A percentile compares a stretch with the other conserved stretches of the same genome.
These are phyloP conservation scores for Tillandsia leiboldiana DNA, from an alignment of 176 grass and related monocot genomes.

Conservation along the genomic window DNA sequence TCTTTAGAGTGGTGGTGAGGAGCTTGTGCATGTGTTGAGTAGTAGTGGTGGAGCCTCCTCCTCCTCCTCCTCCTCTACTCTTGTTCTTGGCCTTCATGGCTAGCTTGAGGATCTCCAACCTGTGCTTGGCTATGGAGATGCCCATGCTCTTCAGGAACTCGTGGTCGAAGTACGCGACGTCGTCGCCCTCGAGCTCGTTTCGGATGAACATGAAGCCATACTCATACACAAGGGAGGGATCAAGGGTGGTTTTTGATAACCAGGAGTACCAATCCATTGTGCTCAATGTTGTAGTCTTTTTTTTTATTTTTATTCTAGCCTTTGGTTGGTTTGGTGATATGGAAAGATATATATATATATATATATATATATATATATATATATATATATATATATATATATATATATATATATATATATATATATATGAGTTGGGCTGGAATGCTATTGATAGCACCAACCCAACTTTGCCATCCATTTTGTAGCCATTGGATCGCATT, in stretches of 20 bases:
- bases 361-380: not conserved
- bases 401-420: too few relatives aligned
- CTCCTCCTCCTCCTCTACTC: not conserved
- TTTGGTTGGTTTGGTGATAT: not conserved
- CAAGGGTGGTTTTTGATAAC: constrained; percentile 51
- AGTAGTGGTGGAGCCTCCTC: not conserved
- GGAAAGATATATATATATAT: not conserved
- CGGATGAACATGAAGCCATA: constrained; percentile 48
- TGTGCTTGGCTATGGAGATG: constrained; percentile 76
- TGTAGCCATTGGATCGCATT: too few relatives aligned
- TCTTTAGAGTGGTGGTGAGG: not conserved
- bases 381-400: not conserved
- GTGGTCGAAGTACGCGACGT: constrained; percentile 68
- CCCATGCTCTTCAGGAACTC: constrained; percentile 96
- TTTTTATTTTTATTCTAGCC: not conserved
- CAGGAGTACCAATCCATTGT: constrained; percentile 86
- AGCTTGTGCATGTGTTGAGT: not conserved
- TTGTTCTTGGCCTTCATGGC: constrained; percentile 20
- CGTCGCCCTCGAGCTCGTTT: constrained; percentile 63
- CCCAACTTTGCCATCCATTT: too few relatives aligned
- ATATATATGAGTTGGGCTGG: too few relatives aligned
- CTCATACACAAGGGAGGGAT: constrained; percentile 43
- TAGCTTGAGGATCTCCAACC: constrained; percentile 60
- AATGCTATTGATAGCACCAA: too few relatives aligned
- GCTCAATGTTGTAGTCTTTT: not conserved